Evolutionary conservation across 75 land plant genomes (phyloP), one percentile per base, ranked within the genome.

Genomic region (Chamaecyparis obtusa): DNA sequence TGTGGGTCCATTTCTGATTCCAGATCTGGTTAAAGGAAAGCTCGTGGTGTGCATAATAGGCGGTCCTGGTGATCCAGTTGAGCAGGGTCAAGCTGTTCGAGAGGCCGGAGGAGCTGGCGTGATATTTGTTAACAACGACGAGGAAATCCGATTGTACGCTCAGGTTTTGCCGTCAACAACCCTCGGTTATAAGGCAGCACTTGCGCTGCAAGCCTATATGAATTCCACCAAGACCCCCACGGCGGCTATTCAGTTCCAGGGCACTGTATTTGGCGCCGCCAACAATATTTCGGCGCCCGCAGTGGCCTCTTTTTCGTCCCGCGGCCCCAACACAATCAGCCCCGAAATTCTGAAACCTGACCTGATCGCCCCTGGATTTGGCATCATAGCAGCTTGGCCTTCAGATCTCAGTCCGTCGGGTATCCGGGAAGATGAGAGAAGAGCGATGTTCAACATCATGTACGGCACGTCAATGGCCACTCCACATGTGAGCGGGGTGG

Each of bases 321-420:
- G 93, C 3, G 95, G 95, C 5, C 95, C 95, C 11, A 86, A 55
- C 46, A 17, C 48, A 0, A 30, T 83, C 17, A 88, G 89, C 64
- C 92, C 93, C 11, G 88, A 88, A 83, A 90, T 94, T 36, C 83
- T 94, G 84, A 93, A 94, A 90, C 95, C 95, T 2, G 95, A 94
- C 87, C 36, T 94, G 43, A 60, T 91, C 13, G 93, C 91, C 36
- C 95, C 95, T 30, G 95, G 95, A 3, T 86, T 88, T 27, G 11
- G 84, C 51, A 89, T 94, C 9, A 79, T 94, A 72, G 95, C 93
- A 49, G 93, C 92, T 6, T 94, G 95, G 95, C 85, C 89, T 43
- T 89, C 93, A 19, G 84, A 87, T 33, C 55, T 60, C n/a, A 32
- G 75, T 33, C 76, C 64, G 15, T 60, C 88, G 35, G 78, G 46